These are phyloP conservation scores for Neoboletus subvelutipes DNA, from an alignment of 768 basidiomycete genomes.

Conservation along the genomic window DNA sequence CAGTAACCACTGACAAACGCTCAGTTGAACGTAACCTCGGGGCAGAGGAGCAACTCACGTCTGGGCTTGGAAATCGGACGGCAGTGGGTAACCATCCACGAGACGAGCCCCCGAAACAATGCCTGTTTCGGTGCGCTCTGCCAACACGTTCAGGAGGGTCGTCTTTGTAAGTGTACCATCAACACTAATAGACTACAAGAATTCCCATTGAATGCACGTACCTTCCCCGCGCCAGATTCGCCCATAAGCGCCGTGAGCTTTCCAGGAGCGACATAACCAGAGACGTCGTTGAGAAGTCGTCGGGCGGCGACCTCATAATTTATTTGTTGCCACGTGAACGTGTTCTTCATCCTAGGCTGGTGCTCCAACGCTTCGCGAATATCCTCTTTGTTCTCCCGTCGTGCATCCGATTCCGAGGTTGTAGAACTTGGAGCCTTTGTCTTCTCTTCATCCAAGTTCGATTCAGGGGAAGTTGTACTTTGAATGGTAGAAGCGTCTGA, in stretches of 20 bases:
- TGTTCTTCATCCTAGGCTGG: slow-evolving; percentile 40
- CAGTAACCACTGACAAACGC: slow-evolving; percentile 64
- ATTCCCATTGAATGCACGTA: slow-evolving; percentile 3
- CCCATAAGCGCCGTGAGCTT: slow-evolving; percentile 80
- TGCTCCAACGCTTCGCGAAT: slow-evolving; percentile 37
- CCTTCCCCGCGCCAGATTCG: slow-evolving; percentile 52
- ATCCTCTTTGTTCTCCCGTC: slow-evolving; percentile 16
- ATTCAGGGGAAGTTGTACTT: background rate
- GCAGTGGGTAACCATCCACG: slow-evolving; percentile 45
- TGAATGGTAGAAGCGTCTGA: slow-evolving; percentile 28
- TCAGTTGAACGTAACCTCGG: background rate
- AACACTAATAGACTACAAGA: background rate
- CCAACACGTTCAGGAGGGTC: slow-evolving; percentile 50
- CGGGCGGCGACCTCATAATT: slow-evolving; percentile 64
- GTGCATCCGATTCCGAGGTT: slow-evolving; percentile 6
- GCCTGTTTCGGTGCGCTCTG: slow-evolving; percentile 38
- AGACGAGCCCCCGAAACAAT: slow-evolving; percentile 42
- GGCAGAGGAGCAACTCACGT: slow-evolving; percentile 35
- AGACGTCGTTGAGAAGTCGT: slow-evolving; percentile 66
- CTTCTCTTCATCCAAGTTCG: slow-evolving; percentile 34
- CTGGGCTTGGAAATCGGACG: slow-evolving; percentile 54
- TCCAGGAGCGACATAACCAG: slow-evolving; percentile 80
- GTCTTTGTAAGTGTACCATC: slow-evolving; percentile 30
- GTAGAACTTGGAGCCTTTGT: slow-evolving; percentile 13
- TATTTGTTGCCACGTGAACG: slow-evolving; percentile 80